A percentile compares a stretch with the other conserved stretches of the same genome.
These are phyloP conservation scores for Leccinum longicurvipes DNA, from an alignment of 768 basidiomycete species.

Conservation along the genomic window DNA sequence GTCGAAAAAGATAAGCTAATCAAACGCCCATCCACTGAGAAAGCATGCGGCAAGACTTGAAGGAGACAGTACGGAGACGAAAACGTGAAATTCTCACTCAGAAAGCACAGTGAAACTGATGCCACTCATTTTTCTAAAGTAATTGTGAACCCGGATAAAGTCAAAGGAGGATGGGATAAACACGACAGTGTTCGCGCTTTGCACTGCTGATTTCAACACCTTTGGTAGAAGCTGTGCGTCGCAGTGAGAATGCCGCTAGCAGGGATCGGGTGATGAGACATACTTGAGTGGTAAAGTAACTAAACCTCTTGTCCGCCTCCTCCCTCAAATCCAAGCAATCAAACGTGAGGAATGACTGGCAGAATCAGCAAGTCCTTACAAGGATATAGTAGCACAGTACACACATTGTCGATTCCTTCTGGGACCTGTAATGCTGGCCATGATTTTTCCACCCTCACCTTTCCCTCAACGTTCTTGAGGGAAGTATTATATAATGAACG, in stretches of 20 bases:
- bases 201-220: slow-evolving; percentile 88
- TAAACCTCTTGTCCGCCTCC: slow-evolving; percentile 85
- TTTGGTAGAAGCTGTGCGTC: slow-evolving; percentile 67
- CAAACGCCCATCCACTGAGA: neutral
- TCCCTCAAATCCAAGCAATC: slow-evolving; percentile 67
- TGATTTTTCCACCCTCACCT: slow-evolving; percentile 63
- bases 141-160: slow-evolving; percentile 87
- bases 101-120: slow-evolving; percentile 82
- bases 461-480: slow-evolving; percentile 83
- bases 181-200: slow-evolving; percentile 82
- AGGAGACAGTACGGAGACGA: neutral
- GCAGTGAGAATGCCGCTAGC: neutral
- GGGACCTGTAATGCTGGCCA: slow-evolving; percentile 78
- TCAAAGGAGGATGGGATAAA: slow-evolving; percentile 96
- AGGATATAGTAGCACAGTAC: slow-evolving; percentile 16
- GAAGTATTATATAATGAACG: slow-evolving; percentile 72
- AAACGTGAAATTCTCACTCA: slow-evolving; percentile 53
- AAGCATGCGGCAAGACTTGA: neutral
- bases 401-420: slow-evolving; percentile 77
- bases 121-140: slow-evolving; percentile 70
- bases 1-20: neutral
- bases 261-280: neutral
- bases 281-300: slow-evolving; percentile 84
- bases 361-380: neutral
- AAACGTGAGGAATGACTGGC: slow-evolving; percentile 70